phyloP scores from a whole-genome alignment of 2,329 filamentous ascomycete species.

The Alternaria arbusti region DNA sequence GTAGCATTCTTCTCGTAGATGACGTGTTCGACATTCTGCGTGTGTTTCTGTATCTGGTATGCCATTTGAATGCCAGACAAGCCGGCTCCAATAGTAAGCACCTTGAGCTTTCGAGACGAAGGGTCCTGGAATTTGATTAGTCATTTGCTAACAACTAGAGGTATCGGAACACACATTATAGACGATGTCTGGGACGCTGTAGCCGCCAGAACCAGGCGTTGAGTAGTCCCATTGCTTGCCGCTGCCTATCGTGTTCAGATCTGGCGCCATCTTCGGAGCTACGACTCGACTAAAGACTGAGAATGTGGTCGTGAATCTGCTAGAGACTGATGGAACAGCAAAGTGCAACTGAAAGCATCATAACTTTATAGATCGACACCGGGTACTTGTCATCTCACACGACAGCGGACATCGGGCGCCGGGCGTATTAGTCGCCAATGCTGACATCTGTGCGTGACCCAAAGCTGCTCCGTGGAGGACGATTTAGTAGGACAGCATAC shows the following conservation, averaged over 20 bases:
- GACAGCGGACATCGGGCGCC: background rate
- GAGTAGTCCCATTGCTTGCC: constrained; percentile 52
- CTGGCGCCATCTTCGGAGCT: constrained; percentile 47
- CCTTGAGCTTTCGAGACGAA: constrained; percentile 47
- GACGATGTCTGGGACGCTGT: constrained; percentile 49
- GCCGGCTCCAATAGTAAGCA: constrained; percentile 58
- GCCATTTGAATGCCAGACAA: constrained; percentile 56
- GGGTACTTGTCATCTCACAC: background rate
- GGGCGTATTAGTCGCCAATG: background rate
- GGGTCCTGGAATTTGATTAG: constrained; percentile 14
- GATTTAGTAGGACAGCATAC: background rate
- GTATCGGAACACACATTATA: constrained; percentile 34
- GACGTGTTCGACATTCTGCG: constrained; percentile 54
- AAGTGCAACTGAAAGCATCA: background rate
- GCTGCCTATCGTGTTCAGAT: constrained; percentile 48
- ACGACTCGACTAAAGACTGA: background rate
- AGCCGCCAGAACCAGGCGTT: constrained; percentile 52
- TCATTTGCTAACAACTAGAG: rapidly evolving
- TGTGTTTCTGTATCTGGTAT: constrained; percentile 55
- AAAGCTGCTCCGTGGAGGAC: background rate
- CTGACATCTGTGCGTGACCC: background rate
- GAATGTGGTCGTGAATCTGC: background rate
- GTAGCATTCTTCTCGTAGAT: constrained; percentile 58
- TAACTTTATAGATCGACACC: background rate
- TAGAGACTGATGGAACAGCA: background rate